Evolutionary conservation across 768 basidiomycete species (phyloP), one percentile per base, ranked within the genome.

Genomic region (Mycena vitilis): DNA sequence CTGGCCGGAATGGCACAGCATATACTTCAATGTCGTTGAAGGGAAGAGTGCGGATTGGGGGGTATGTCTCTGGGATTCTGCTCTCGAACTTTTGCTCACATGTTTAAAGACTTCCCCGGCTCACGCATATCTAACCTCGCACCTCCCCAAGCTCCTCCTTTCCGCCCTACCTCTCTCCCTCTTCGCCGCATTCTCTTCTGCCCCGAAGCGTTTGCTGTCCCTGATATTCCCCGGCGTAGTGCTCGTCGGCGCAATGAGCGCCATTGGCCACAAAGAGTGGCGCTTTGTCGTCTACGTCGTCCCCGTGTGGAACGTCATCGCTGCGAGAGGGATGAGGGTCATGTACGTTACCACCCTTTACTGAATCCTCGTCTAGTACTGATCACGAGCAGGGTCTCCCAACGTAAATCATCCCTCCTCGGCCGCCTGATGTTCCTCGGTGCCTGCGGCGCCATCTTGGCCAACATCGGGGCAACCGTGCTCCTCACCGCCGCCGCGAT

Each of bases 191-290:
- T 30, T 81, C 9, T 63, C 81, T 18, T 89, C 93, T 70, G 60
- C 71, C 69, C 11, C 83, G 87, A 11, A 80, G 89, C 51, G 85
- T 86, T 5, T 75, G 79, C 4, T 81, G 92, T 44, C 78, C 91
- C 5, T 56, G 84, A 12, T 87, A 91, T 0, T 82, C 87, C 3
- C 34, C 89, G 6, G 65, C 74, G 0, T 60, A 5, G 71, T 59
- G 25, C 93, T 91, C 67, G 74, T 95, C 10, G 77, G 75, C 3
- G 72, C 91, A 4, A 87, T 99, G 77, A 96, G 95, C 75, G 82
- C 76, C 37, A 82, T 98, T 1, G 91, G 88, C 0, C 98, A 99
- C 80, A 99, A 99, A 77, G 98, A 99, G 79, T 99, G 98, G 98
- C 87, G 98, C 9, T 99, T 99, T 79, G 83, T 99, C 64, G 86